Conservation (phyloP, 2,329 filamentous ascomycete species). For the Ophiostoma quercus region DNA sequence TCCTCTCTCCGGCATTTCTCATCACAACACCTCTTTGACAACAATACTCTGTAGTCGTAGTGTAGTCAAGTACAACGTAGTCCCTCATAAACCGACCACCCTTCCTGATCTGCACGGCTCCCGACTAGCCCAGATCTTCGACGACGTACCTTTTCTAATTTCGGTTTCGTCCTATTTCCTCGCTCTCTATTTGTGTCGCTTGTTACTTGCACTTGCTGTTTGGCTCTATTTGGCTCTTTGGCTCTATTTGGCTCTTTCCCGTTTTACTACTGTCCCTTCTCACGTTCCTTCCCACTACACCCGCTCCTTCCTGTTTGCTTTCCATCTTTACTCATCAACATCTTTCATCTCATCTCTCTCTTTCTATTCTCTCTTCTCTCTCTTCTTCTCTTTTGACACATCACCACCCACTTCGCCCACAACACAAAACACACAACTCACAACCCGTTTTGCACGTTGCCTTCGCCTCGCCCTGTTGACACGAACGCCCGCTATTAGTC, state of each 20-base stretch:
- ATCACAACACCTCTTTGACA: no score
- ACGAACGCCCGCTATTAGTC: neutral
- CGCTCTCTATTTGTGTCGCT: neutral
- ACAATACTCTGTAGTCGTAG: no score
- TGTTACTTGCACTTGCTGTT: neutral
- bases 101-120: slow-evolving; percentile 18
- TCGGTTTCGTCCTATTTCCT: slow-evolving; percentile 9
- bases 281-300: neutral
- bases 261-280: neutral
- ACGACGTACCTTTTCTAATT: slow-evolving; percentile 16
- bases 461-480: neutral
- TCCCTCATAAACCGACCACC: neutral
- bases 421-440: no score
- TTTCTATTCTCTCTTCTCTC: neutral
- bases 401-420: neutral
- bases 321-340: no score
- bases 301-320: no score
- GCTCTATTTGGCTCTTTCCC: neutral
- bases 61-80: no score
- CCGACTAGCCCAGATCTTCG: slow-evolving; percentile 18
- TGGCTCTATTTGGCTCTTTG: neutral
- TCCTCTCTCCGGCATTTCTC: no score
- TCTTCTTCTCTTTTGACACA: neutral
- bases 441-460: neutral
- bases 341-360: neutral